Base-by-base conservation (phyloP, 345 rosid genomes). In the Mangifera indica region DNA sequence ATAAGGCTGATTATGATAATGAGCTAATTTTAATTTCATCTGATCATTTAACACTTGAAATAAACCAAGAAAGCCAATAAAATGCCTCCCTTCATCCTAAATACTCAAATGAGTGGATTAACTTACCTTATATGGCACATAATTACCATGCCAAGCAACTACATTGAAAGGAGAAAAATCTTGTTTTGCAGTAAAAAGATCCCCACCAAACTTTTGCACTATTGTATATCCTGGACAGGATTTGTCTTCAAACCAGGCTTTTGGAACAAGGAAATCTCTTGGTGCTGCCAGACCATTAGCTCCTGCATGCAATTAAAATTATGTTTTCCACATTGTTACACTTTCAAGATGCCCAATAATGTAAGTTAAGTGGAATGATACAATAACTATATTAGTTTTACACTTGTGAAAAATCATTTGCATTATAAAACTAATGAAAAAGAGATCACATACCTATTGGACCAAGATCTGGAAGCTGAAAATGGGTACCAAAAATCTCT, bases 141-240 rank as follows among this genome's bases (percentile, higher is more conserved):
- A 92, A 77, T 92, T 92, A 74, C 98, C 98, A 87, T 92, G 98
- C 98, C 98, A 94, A 69, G 98, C 93, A 61, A 89, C 97, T 4
- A 90, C 96, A 74, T 94, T 94, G 79, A 94, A 94, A 49, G 98
- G 98, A 77, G 98, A 89, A 80, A 94, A 94, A 79, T 92, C 98
- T 84, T 94, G 97, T 68, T 73, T 92, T 3, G 97, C 98, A 25
- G 87, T 86, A 79, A 90, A 91, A 4, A 92, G 87, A 70, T 88
- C 93, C 29, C 97, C 97, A 14, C 97, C 98, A 77, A 83, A 94
- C 83, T 94, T 94, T 73, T 92, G 97, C 63, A 87, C 76, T 15
- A 94, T 81, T 5, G 86, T 80, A 81, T 87, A 94, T 18, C 91
- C 97, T 53, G 88, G 93, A 45, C 84, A 76, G 64, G 75, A 52